These are phyloP conservation scores for Pseudogymnoascus sp. DNA, from an alignment of 2,329 filamentous ascomycete genomes.

Conservation along the genomic window DNA sequence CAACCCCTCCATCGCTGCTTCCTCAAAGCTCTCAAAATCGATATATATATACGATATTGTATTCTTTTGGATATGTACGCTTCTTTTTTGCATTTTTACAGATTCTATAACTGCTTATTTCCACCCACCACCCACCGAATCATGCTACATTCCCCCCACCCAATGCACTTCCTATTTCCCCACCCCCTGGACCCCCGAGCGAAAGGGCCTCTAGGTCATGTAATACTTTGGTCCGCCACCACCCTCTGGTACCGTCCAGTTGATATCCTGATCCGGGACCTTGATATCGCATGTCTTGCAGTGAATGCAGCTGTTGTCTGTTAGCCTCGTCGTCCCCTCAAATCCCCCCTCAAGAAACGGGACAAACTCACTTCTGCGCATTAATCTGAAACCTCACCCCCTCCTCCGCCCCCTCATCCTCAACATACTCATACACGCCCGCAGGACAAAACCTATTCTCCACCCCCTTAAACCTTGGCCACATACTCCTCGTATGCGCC, in stretches of 20 bases:
- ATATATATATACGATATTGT: not conserved
- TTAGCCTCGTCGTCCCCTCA: slow-evolving; percentile 23
- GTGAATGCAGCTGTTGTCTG: slow-evolving; percentile 72
- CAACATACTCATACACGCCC: slow-evolving; percentile 95
- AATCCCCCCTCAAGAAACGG: too few species aligned
- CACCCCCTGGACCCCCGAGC: not conserved
- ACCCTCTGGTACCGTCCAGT: slow-evolving; percentile 91
- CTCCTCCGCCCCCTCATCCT: slow-evolving; percentile 77
- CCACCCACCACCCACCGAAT: not conserved
- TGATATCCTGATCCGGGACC: slow-evolving; percentile 92
- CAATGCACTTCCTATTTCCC: not conserved
- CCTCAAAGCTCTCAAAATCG: too few species aligned
- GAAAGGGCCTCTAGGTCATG: slow-evolving; percentile 41
- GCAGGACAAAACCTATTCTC: slow-evolving; percentile 97
- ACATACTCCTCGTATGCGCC: slow-evolving; percentile 73
- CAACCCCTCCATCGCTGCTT: too few species aligned
- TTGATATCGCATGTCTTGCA: slow-evolving; percentile 99
- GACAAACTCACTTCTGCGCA: slow-evolving; percentile 90
- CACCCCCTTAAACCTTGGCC: slow-evolving; percentile 80
- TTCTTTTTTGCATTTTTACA: not conserved
- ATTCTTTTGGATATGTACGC: not conserved
- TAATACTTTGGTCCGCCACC: slow-evolving; percentile 71
- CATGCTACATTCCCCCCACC: not conserved
- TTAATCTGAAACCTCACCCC: slow-evolving; percentile 98
- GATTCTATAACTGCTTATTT: not conserved